A percentile compares a stretch with the other conserved stretches of the same genome.
Evolutionary conservation across 78 protist genomes (phyloP).

Genomic region (Tieghemostelium lacteum): DNA sequence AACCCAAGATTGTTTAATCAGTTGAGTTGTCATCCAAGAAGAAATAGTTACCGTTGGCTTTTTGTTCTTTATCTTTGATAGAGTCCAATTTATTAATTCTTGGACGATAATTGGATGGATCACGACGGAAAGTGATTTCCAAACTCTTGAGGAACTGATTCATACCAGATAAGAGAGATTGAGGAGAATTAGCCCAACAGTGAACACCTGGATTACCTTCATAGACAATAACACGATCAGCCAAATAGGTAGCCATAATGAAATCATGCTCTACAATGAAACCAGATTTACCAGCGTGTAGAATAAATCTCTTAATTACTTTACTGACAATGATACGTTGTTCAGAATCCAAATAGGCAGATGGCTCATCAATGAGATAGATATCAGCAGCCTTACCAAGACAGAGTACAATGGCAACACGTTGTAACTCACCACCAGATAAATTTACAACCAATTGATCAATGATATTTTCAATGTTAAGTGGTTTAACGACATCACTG

Average conservation of each 20-base stretch:
- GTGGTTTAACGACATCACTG: slow-evolving; percentile 98
- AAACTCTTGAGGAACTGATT: slow-evolving; percentile 95
- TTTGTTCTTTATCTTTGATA: slow-evolving; percentile 98
- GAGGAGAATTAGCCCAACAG: slow-evolving; percentile 86
- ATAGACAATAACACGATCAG: slow-evolving; percentile 98
- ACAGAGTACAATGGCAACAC: slow-evolving; percentile 97
- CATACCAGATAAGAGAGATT: slow-evolving; percentile 96
- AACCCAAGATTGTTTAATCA: slow-evolving; percentile 50
- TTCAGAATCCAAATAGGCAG: slow-evolving; percentile 99
- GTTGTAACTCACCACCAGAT: slow-evolving; percentile 99
- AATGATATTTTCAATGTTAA: slow-evolving; percentile 90
- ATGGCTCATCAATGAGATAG: slow-evolving; percentile 99
- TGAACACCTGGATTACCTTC: slow-evolving; percentile 89
- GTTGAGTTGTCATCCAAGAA: slow-evolving; percentile 88
- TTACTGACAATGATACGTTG: slow-evolving; percentile 98
- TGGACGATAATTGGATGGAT: slow-evolving; percentile 98
- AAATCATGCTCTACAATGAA: slow-evolving; percentile 99
- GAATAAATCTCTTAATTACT: slow-evolving; percentile 98
- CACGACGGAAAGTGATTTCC: slow-evolving; percentile 99
- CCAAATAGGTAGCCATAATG: slow-evolving; percentile 99
- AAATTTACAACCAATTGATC: slow-evolving; percentile 92
- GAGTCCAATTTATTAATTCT: slow-evolving; percentile 97
- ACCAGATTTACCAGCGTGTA: slow-evolving; percentile 98
- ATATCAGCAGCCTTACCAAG: slow-evolving; percentile 99
- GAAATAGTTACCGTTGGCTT: slow-evolving; percentile 95